Base-by-base conservation (phyloP, 2,329 filamentous ascomycete species). In the Xylariaceae sp. region DNA sequence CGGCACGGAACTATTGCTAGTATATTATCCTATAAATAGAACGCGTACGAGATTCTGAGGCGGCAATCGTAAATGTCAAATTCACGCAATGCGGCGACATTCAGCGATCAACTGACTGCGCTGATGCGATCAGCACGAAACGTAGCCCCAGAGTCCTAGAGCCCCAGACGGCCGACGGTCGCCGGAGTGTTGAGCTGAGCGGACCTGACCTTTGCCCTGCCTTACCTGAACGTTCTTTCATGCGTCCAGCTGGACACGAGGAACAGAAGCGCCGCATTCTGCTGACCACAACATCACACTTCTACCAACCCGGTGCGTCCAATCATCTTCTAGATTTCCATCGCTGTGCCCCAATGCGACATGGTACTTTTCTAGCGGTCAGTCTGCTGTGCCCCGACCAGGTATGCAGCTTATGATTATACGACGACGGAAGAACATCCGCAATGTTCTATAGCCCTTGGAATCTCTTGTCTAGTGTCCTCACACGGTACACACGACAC, bases 21-120 rank as follows among this genome's bases (percentile, higher is more conserved):
- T n/a, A n/a, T 20, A 29, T 50, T 18, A 42, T 41, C 5, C 37
- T 50, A 50, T 50, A 50, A 50, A 43, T 50, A 50, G 39, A 43
- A 16, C 30, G 29, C 37, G 39, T 42, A 50, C 46, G 23, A n/a
- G n/a, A n/a, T n/a, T n/a, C n/a, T n/a, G n/a, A n/a, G n/a, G n/a
- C n/a, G n/a, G n/a, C n/a, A n/a, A n/a, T n/a, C n/a, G n/a, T n/a
- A n/a, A n/a, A n/a, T n/a, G n/a, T n/a, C n/a, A n/a, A n/a, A n/a
- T n/a, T n/a, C n/a, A n/a, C n/a, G n/a, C n/a, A n/a, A n/a, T n/a
- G n/a, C n/a, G n/a, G n/a, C n/a, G n/a, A n/a, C n/a, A n/a, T n/a
- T n/a, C n/a, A n/a, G n/a, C n/a, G n/a, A n/a, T n/a, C n/a, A n/a
- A n/a, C n/a, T n/a, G n/a, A n/a, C n/a, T n/a, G n/a, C n/a, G n/a